These are phyloP conservation scores for Erodium texanum DNA, from an alignment of 441 rosid genomes.

Conservation along the genomic window DNA sequence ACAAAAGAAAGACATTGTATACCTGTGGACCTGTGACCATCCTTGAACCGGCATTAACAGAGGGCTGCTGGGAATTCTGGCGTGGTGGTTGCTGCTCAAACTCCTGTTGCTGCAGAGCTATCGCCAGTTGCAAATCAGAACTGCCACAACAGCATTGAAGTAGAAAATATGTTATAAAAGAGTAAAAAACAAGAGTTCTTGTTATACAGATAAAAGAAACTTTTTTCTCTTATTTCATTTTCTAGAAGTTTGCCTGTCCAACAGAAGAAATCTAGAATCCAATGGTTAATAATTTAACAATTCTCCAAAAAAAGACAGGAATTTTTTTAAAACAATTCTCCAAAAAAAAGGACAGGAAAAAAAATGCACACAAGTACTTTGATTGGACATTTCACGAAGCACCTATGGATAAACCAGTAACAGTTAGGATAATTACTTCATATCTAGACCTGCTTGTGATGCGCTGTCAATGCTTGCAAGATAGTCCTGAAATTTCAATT, in stretches of 20 bases:
- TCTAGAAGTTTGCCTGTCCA: background rate
- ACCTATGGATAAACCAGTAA: slow-evolving; percentile 8
- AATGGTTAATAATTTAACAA: background rate
- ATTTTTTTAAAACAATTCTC: too few species aligned
- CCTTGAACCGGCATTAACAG: slow-evolving; percentile 42
- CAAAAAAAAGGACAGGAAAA: background rate
- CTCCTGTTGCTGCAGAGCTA: slow-evolving; percentile 92
- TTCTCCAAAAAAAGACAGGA: background rate
- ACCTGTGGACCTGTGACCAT: slow-evolving; percentile 88
- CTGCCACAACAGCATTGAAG: slow-evolving; percentile 33
- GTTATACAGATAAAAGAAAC: background rate
- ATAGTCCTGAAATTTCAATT: slow-evolving; percentile 48
- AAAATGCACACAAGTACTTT: background rate
- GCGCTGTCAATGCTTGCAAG: slow-evolving; percentile 75
- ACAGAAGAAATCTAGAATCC: background rate
- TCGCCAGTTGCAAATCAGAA: slow-evolving; percentile 88
- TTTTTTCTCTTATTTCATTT: background rate
- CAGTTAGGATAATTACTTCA: slow-evolving; percentile 44
- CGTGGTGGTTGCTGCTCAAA: slow-evolving; percentile 71
- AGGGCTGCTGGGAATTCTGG: slow-evolving; percentile 40
- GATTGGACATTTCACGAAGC: slow-evolving; percentile 4
- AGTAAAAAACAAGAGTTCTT: background rate
- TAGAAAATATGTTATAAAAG: slow-evolving; percentile 4
- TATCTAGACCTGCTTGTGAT: slow-evolving; percentile 47
- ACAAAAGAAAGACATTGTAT: slow-evolving; percentile 10